Evolutionary conservation across 495 filamentous ascomycete genomes (phyloP), one percentile per base, ranked within the genome.

Genomic region (Gamarada debralockiae): DNA sequence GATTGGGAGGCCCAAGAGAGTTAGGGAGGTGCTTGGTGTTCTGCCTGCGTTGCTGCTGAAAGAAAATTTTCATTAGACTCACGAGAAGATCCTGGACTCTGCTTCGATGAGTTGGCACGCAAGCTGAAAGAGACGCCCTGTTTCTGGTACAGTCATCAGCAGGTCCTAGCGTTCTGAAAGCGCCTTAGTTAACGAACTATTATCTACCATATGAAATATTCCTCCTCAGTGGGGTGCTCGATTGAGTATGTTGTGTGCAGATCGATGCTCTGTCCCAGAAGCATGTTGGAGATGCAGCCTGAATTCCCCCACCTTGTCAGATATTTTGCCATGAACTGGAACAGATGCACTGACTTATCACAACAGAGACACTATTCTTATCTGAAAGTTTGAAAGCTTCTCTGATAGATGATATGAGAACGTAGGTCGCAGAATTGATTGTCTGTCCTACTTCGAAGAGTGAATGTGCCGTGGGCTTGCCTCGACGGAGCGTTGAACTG

Each of bases 341-440:
- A n/a, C n/a, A n/a, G n/a, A n/a, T n/a, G n/a, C n/a, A n/a, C n/a
- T n/a, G n/a, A n/a, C n/a, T n/a, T n/a, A n/a, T n/a, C n/a, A n/a
- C n/a, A n/a, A n/a, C n/a, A n/a, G n/a, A n/a, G n/a, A n/a, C n/a
- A n/a, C n/a, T n/a, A 42, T 2, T 18, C 10, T 14, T 10, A 3
- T 17, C 3, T 10, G 14, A 3, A 3, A 42, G 10, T 20, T 1
- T 22, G 14, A 2, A 9, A n/a, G 18, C 14, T 18, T 18, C 20
- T 12, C 10, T 18, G 36, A 27, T 50, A 47, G 72, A 72, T 31
- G 60, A 59, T 39, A 75, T 66, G 61, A 70, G 71, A 44, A 68
- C 53, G 49, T 72, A 80, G 43, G 72, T 79, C 6, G 78, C 75
- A n/a, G 64, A 63, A 58, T 81, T 81, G 58, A 81, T 75, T 2